Evolutionary conservation across 139 green algal genomes (phyloP), one percentile per base, ranked within the genome.

Genomic region (Micromonas commoda): DNA sequence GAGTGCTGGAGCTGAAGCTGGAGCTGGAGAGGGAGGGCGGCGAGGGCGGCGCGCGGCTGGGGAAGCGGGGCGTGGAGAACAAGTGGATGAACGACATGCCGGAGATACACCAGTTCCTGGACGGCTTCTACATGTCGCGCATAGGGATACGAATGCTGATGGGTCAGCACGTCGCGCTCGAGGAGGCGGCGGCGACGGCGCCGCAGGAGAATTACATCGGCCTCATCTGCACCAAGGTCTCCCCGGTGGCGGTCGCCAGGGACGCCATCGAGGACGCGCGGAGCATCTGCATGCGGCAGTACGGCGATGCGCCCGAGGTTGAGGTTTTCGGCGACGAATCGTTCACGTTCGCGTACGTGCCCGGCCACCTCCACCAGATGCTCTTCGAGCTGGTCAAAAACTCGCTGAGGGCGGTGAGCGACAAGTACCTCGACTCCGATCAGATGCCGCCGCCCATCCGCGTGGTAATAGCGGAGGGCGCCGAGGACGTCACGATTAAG

Each of bases 111-210:
- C 89, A 96, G 76, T 98, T 99, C 81, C 77, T 99, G 38, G 95
- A 99, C 81, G 88, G 90, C 71, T 87, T 99, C 83, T 99, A 98
- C 87, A 89, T 98, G 70, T 93, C 84, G 38, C 91, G 95, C 54
- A 98, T 99, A 52, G 95, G 95, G 70, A 98, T 99, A 67, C 94
- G 95, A 70, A 97, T 98, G 80, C 89, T 99, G 13, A 99, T 99
- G 53, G 91, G 91, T 89, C 94, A 98, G 85, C 94, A 97, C 83
- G 94, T 97, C 60, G 90, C 91, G 16, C 81, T 98, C 71, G 92
- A 97, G 77, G 89, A 96, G 76, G 87, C 90, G 16, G 45, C 9
- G 9, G 45, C 9, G 9, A 57, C 45, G 9, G 78, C 86, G n/a
- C 87, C 86, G 80, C 63, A 86, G 0, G 82, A 91, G 51, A 76